Evolutionary conservation across 192 early-diverging fungal species (phyloP), one percentile per base, ranked within the genome.

Genomic region (Rhizophagus sp.): DNA sequence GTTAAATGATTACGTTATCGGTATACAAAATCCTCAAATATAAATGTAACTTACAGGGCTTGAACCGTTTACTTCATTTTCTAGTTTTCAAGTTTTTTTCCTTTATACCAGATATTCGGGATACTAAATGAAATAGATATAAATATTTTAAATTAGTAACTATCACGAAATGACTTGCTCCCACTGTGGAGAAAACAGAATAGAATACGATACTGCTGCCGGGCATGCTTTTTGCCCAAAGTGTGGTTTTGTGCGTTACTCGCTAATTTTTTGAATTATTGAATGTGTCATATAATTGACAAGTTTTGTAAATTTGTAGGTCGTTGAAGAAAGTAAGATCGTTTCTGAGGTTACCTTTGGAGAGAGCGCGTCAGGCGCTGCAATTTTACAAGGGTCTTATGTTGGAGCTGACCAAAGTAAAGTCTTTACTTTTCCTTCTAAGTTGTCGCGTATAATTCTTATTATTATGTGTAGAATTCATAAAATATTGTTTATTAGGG

Each of bases 261-360:
- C 12, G 24, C 10, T 33, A 36, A n/a, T 17, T 24, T 49, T 79
- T 4, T 77, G 11, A 33, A 13, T 9, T 47, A 41, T 62, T 57
- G 9, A 36, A 41, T 10, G 15, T 74, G 7, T 0, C 5, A 30
- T 6, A 41, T 41, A 34, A 57, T 80, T 33, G 24, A 33, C 19
- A 4, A n/a, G 5, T 30, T 49, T 49, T 62, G 22, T 52, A n/a
- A 24, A 85, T 47, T 47, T 47, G 7, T 12, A 97, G 90, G 96
- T 99, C 27, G 76, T 95, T 68, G 96, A 98, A 86, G 95, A 99
- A 81, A 96, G 96, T 84, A 90, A 89, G 50, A 97, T 99, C 69
- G 94, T 99, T 22, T 84, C 95, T 0, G 97, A 99, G 87, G 92
- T 97, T 44, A 91, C 94, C 9, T 99, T 99, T 85, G 90, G 88